phyloP scores from a whole-genome alignment of 2,329 filamentous ascomycete species.

The Neonectria coccinea region DNA sequence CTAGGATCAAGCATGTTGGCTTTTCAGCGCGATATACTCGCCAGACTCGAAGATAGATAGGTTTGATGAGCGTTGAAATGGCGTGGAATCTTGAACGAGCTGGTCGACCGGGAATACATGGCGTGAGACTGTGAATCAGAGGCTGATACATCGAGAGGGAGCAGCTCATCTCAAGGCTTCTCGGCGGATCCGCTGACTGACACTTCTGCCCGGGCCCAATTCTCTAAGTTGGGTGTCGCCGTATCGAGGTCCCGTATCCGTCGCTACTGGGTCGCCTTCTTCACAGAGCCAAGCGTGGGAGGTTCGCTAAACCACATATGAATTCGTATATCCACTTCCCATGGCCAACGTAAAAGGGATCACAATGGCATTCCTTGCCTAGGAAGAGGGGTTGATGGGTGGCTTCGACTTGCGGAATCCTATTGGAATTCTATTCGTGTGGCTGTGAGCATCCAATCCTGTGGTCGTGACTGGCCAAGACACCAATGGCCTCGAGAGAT shows the following conservation, averaged over 20 bases:
- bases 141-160: not conserved
- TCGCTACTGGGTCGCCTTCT: not conserved
- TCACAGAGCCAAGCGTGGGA: not conserved
- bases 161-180: not conserved
- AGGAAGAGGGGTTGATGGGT: not conserved
- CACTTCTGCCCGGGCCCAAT: too few species aligned
- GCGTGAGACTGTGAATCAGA: not conserved
- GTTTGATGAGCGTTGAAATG: too few species aligned
- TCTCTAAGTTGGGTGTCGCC: not conserved
- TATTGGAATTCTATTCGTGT: not conserved
- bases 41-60: not conserved
- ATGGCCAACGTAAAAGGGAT: not conserved
- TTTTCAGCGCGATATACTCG: not conserved
- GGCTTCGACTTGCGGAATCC: not conserved
- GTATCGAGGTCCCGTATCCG: too few species aligned
- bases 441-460: not conserved
- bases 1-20: not conserved
- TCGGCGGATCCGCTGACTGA: too few species aligned
- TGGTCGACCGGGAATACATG: not conserved
- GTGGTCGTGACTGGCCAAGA: too few species aligned
- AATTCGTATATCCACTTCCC: not conserved
- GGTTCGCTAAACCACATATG: not conserved
- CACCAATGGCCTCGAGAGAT: too few species aligned
- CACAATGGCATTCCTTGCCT: not conserved
- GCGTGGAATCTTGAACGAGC: not conserved